A percentile compares a stretch with the other conserved stretches of the same genome.
These are phyloP conservation scores for Malassezia yamatoensis DNA, from an alignment of 1,284 basidiomycete species.

Conservation along the genomic window DNA sequence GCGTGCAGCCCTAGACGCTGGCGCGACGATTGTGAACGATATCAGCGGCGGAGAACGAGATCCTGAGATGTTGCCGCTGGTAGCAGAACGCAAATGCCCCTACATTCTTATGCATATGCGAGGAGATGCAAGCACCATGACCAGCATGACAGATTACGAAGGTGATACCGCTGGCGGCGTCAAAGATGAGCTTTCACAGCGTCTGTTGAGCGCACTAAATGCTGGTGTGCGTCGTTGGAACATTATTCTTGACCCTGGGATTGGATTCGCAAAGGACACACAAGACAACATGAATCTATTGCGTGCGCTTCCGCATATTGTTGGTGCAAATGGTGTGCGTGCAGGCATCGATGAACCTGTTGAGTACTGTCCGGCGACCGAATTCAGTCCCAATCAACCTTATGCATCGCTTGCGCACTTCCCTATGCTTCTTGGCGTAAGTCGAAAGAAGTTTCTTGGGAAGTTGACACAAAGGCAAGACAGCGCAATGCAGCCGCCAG, in stretches of 20 bases:
- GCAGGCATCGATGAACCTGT: conserved; percentile 4
- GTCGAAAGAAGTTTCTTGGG: conserved; percentile 42
- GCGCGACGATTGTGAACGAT: conserved; percentile 90
- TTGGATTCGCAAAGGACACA: conserved; percentile 85
- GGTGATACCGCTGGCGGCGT: conserved; percentile 67
- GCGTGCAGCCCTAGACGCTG: conserved; percentile 63
- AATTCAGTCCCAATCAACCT: conserved; percentile 7
- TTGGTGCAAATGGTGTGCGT: not conserved
- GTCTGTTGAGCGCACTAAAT: conserved; percentile 61
- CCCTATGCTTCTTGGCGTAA: conserved; percentile 36
- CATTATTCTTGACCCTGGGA: conserved; percentile 79
- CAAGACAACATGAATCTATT: conserved; percentile 63
- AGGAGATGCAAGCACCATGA: conserved; percentile 58
- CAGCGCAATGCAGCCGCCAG: not conserved
- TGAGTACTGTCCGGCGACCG: not conserved
- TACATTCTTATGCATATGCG: conserved; percentile 91
- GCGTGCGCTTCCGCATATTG: conserved; percentile 13
- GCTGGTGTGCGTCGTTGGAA: conserved; percentile 80
- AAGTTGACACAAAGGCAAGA: conserved; percentile 22
- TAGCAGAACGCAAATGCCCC: conserved; percentile 52
- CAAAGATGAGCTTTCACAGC: conserved; percentile 61
- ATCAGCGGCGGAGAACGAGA: conserved; percentile 63
- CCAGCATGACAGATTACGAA: conserved; percentile 53
- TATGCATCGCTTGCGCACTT: conserved; percentile 20
- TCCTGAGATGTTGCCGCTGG: conserved; percentile 57